Conservation (phyloP, 345 rosid genomes). For the Theobroma cacao region DNA sequence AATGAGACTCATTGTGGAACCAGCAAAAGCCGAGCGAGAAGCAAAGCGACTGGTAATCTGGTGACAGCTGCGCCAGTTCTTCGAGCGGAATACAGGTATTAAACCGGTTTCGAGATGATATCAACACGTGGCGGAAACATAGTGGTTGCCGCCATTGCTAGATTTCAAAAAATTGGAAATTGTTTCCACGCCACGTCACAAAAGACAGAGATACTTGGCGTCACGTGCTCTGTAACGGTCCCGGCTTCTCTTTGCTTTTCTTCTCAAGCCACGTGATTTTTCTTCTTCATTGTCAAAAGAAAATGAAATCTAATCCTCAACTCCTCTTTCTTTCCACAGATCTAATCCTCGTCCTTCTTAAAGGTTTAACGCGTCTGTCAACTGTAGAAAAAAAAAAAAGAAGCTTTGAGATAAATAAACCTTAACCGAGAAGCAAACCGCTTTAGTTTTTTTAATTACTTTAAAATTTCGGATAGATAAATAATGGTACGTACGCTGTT, state of each 20-base stretch:
- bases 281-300: too few relatives aligned
- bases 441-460: too few relatives aligned
- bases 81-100: too few relatives aligned
- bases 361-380: not conserved
- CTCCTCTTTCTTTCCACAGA: too few relatives aligned
- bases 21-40: too few relatives aligned
- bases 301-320: too few relatives aligned
- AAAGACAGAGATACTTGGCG: not conserved
- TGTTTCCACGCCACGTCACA: conserved; percentile 8
- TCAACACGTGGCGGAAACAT: not conserved
- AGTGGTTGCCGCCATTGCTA: not conserved
- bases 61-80: not conserved
- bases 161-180: not conserved
- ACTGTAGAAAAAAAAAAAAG: not conserved
- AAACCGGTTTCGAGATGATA: not conserved
- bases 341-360: too few relatives aligned
- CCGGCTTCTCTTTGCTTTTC: not conserved
- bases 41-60: not conserved
- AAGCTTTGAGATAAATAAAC: not conserved
- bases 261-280: not conserved
- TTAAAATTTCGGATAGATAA: too few relatives aligned
- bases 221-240: not conserved
- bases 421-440: not conserved
- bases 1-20: too few relatives aligned
- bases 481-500: too few relatives aligned